A percentile compares a stretch with the other conserved stretches of the same genome.
These are phyloP conservation scores for Solanum piurae DNA, from an alignment of 257 asterid species.

Conservation along the genomic window DNA sequence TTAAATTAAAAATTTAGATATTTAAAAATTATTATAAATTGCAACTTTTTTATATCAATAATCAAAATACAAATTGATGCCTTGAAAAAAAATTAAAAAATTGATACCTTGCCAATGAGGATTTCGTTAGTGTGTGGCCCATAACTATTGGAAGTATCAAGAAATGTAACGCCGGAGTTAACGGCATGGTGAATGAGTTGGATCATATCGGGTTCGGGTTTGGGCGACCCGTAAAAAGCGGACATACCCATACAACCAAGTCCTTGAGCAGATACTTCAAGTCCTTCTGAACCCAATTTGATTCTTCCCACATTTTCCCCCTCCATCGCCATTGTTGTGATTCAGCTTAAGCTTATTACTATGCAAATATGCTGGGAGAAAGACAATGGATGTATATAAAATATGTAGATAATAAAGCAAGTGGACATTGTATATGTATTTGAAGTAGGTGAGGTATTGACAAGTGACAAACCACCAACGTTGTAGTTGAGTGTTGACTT, in stretches of 20 bases:
- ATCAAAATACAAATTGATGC: background rate
- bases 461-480: too few species aligned
- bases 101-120: constrained; percentile 23
- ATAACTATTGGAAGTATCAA: constrained; percentile 30
- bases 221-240: constrained; percentile 25
- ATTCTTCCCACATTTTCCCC: constrained; percentile 9
- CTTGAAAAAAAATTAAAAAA: constrained; percentile 2
- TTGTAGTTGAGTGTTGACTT: too few species aligned
- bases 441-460: too few species aligned
- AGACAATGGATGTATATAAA: too few species aligned
- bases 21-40: too few species aligned
- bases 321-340: background rate
- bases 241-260: constrained; percentile 44
- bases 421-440: too few species aligned
- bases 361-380: too few species aligned
- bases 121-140: constrained; percentile 36
- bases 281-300: constrained; percentile 27
- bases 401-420: too few species aligned
- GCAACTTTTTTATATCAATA: too few species aligned
- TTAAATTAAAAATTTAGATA: too few species aligned
- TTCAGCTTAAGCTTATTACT: background rate
- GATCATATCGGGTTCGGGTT: constrained; percentile 35
- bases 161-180: constrained; percentile 21
- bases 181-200: constrained; percentile 28
- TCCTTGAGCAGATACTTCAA: constrained; percentile 26